phyloP scores from a whole-genome alignment of 2,329 filamentous ascomycete species.

The Beauveria sp. region DNA sequence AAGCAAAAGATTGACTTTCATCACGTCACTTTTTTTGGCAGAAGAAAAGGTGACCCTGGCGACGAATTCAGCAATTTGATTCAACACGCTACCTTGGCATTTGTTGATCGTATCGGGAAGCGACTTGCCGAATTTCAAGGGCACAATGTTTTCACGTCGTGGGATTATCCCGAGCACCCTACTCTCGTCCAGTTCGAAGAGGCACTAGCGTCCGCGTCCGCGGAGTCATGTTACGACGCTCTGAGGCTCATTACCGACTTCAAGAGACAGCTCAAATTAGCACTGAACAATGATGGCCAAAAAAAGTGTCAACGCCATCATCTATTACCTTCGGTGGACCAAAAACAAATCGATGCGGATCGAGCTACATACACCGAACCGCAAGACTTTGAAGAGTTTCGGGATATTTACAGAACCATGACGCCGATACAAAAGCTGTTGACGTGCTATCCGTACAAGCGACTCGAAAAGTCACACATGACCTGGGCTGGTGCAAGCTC shows the following conservation, averaged over 20 bases:
- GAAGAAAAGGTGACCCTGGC: constrained; percentile 38
- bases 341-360: constrained; percentile 21
- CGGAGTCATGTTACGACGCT: not conserved
- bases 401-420: constrained; percentile 19
- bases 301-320: not conserved
- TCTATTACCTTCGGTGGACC: not conserved
- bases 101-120: constrained; percentile 38
- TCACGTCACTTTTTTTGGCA: constrained; percentile 35
- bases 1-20: not conserved
- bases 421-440: constrained; percentile 25
- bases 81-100: constrained; percentile 48
- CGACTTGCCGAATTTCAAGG: constrained; percentile 26
- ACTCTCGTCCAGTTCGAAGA: constrained; percentile 19
- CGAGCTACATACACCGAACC: constrained; percentile 30
- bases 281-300: not conserved
- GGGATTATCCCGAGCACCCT: constrained; percentile 27
- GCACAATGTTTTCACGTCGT: constrained; percentile 24
- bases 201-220: constrained; percentile 14
- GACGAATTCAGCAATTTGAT: constrained; percentile 50
- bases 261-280: not conserved
- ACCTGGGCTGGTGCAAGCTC: not conserved
- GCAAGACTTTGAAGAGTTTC: constrained; percentile 19
- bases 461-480: not conserved
- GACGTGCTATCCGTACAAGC: constrained; percentile 5
- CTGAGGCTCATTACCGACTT: not conserved